These are phyloP conservation scores for Yarrowia hollandica DNA, from an alignment of 805 yeast species.

Conservation along the genomic window DNA sequence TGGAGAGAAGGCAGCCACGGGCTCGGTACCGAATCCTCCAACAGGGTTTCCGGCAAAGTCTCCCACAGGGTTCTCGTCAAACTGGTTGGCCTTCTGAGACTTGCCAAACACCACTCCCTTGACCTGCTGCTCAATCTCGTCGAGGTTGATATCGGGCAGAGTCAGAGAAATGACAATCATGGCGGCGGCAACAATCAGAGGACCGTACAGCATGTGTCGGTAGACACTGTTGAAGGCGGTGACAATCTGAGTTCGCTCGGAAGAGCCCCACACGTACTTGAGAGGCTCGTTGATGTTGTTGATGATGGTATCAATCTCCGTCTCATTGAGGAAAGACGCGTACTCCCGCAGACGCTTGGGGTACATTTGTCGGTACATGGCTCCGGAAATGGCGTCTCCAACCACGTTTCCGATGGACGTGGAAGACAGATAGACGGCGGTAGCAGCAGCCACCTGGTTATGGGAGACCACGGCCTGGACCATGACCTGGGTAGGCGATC, in stretches of 20 bases:
- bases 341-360: constrained; percentile 42
- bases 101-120: constrained; percentile 22
- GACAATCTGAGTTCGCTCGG: constrained; percentile 30
- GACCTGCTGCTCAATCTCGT: constrained; percentile 23
- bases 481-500: constrained; percentile 62
- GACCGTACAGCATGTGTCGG: constrained; percentile 29
- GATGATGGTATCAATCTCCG: constrained; percentile 8
- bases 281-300: constrained; percentile 24
- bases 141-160: constrained; percentile 27
- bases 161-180: constrained; percentile 29
- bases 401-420: constrained; percentile 65
- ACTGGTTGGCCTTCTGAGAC: not conserved
- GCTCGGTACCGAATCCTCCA: constrained; percentile 7
- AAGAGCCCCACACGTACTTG: constrained; percentile 30
- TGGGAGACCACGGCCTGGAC: constrained; percentile 60
- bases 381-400: constrained; percentile 66
- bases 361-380: constrained; percentile 65
- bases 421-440: constrained; percentile 57
- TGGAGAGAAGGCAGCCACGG: constrained; percentile 21
- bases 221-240: constrained; percentile 29
- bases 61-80: constrained; percentile 14
- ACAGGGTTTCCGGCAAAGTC: constrained; percentile 24
- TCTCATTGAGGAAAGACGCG: constrained; percentile 6
- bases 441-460: constrained; percentile 62
- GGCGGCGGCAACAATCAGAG: constrained; percentile 28